These are phyloP conservation scores for Volvariella volvacea DNA, from an alignment of 1,284 basidiomycete genomes.

Conservation along the genomic window DNA sequence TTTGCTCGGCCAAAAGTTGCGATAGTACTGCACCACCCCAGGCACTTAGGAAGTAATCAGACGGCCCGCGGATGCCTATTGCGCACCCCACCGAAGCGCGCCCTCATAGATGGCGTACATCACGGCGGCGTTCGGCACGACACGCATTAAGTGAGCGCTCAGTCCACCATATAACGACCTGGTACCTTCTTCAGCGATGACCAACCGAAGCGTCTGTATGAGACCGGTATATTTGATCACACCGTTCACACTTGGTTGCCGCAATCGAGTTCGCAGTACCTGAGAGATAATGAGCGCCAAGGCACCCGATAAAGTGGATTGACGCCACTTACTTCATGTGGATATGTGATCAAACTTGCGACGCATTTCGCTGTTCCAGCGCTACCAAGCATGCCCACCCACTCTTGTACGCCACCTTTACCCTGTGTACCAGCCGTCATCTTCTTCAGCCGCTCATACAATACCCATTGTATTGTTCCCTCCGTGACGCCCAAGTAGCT, in stretches of 20 bases:
- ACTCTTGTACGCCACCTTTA: slow-evolving; percentile 52
- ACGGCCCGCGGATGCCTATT: too few species aligned
- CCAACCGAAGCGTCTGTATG: slow-evolving; percentile 76
- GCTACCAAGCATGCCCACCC: slow-evolving; percentile 81
- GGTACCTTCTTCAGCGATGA: slow-evolving; percentile 88
- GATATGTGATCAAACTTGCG: slow-evolving; percentile 92
- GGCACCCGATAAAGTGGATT: slow-evolving; percentile 31
- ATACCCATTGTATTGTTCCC: slow-evolving; percentile 95
- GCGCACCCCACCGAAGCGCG: slow-evolving; percentile 49
- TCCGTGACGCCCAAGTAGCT: slow-evolving; percentile 96
- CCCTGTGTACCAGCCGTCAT: slow-evolving; percentile 49
- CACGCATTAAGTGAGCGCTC: slow-evolving; percentile 91
- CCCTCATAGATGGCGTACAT: slow-evolving; percentile 91
- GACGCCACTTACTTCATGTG: slow-evolving; percentile 86
- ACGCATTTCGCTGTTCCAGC: slow-evolving; percentile 93
- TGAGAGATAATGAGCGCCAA: slow-evolving; percentile 79
- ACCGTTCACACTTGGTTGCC: slow-evolving; percentile 76
- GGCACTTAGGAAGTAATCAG: too few species aligned
- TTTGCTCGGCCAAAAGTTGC: too few species aligned
- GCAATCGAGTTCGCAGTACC: slow-evolving; percentile 88
- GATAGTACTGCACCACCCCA: too few species aligned
- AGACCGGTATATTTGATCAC: slow-evolving; percentile 85
- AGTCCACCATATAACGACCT: slow-evolving; percentile 88
- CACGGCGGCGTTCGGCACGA: slow-evolving; percentile 94
- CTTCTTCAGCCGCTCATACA: slow-evolving; percentile 85